Base-by-base conservation (phyloP, 192 early-diverging fungal genomes). In the Dimargaris xerosporica region DNA sequence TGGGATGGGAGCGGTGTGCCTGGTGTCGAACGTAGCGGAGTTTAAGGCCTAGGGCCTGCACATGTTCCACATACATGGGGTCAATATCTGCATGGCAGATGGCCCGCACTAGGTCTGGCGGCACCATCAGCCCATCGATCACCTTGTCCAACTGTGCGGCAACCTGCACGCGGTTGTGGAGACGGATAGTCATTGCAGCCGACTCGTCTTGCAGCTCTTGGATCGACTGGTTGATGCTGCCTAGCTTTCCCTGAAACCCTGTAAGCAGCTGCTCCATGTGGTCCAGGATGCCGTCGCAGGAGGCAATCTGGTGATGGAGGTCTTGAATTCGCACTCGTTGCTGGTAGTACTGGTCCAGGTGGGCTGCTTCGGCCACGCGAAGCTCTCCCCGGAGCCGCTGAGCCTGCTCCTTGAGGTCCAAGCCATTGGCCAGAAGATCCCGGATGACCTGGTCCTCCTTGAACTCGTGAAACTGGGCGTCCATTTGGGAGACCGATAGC, bases 51-150 rank as follows among this genome's bases (percentile, higher is more conserved):
- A 98, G 77, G n/a, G 90, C 91, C 10, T 80, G 67, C 61, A 96
- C 65, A 52, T 89, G 87, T 31, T 80, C 74, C 25, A 94, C 65
- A 82, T 93, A 98, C 51, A 82, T 75, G 59, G 95, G 93, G 67
- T 96, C 90, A 48, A 96, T 83, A 48, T 96, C 92, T 16, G 85
- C 87, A 67, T 96, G 89, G 62, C 83, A 90, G 66, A 99, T 94
- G 69, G 85, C 89, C 31, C 84, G 75, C 63, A 76, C 75, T 5
- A 79, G 58, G 58, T 78, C 72, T 12, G 88, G 88, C 2, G 87
- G 71, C 28, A 98, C 75, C n/a, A 91, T 80, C 34, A 94, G 78
- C 9, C 90, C 93, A 51, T 95, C 88, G 31, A 99, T 74, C 15
- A 92, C 76, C 51, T 73, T 78, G 48, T 75, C 78, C 15, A 98